Conservation (phyloP, 2,329 filamentous ascomycete genomes). For the Fusarium sp. region DNA sequence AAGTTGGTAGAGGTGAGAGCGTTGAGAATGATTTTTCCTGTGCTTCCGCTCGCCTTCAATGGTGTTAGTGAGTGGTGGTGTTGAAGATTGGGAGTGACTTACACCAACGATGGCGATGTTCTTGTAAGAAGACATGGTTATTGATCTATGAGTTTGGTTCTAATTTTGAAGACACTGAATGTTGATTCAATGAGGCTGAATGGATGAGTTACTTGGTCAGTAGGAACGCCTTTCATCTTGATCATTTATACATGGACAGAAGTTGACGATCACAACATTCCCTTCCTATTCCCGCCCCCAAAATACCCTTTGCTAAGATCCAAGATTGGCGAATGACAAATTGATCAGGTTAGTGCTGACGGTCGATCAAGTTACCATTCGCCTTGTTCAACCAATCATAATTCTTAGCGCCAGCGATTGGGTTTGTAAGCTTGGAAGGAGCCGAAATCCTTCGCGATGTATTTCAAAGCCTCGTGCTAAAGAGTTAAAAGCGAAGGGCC, state of each 20-base stretch:
- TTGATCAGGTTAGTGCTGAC: not conserved
- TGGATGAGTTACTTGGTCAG: accelerated
- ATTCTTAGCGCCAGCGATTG: accelerated
- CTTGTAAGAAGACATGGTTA: not conserved
- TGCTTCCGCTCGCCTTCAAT: not conserved
- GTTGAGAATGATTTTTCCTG: not conserved
- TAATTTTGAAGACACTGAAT: accelerated
- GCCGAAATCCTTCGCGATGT: not conserved
- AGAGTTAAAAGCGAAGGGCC: not conserved
- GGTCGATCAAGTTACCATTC: accelerated
- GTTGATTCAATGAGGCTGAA: too few relatives aligned
- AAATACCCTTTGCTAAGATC: not conserved
- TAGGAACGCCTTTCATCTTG: accelerated
- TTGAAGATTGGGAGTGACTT: not conserved
- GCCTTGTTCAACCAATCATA: not conserved
- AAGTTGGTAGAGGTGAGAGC: not conserved
- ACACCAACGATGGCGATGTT: conserved; percentile 1
- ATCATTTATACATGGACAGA: not conserved
- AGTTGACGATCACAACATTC: not conserved
- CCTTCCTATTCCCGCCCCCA: not conserved
- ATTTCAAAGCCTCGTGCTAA: not conserved
- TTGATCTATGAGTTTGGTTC: accelerated
- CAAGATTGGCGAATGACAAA: not conserved
- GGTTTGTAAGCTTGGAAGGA: not conserved
- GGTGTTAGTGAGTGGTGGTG: accelerated